A percentile compares a stretch with the other conserved stretches of the same genome.
These are phyloP conservation scores for Firmiana major DNA, from an alignment of 345 rosid genomes.

Conservation along the genomic window DNA sequence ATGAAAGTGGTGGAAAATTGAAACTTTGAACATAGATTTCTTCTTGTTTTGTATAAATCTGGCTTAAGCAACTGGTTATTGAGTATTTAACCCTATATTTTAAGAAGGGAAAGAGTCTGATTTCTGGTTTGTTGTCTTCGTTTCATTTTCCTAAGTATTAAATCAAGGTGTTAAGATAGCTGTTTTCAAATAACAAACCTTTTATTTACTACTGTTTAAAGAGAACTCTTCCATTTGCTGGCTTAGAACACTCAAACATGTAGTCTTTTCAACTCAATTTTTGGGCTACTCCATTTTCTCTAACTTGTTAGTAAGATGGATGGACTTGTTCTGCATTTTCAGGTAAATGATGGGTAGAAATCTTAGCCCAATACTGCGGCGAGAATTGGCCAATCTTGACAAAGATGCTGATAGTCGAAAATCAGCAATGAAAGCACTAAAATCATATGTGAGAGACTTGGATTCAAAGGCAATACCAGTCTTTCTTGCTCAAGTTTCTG, in stretches of 20 bases:
- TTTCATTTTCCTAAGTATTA: background rate
- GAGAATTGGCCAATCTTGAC: conserved; percentile 80
- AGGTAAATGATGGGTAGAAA: conserved; percentile 60
- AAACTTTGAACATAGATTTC: background rate
- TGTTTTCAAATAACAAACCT: background rate
- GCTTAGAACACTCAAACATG: background rate
- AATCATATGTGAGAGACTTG: conserved; percentile 74
- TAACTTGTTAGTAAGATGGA: background rate
- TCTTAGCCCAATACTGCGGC: conserved; percentile 63
- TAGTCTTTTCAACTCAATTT: background rate
- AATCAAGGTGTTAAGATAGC: background rate
- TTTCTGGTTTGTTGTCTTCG: background rate
- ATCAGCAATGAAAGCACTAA: conserved; percentile 80
- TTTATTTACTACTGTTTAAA: background rate
- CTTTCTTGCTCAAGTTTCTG: conserved; percentile 85
- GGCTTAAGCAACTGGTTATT: background rate
- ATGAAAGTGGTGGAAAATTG: background rate
- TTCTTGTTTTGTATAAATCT: background rate
- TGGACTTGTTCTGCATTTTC: conserved; percentile 9
- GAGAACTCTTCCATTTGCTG: background rate
- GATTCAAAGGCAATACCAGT: conserved; percentile 78
- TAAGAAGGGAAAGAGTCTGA: too few relatives aligned
- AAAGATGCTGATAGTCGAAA: conserved; percentile 73
- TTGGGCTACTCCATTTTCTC: conserved; percentile 21
- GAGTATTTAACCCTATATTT: too few relatives aligned